Evolutionary conservation across 2,329 filamentous ascomycete species (phyloP).

Genomic region (Lojkania enalia): DNA sequence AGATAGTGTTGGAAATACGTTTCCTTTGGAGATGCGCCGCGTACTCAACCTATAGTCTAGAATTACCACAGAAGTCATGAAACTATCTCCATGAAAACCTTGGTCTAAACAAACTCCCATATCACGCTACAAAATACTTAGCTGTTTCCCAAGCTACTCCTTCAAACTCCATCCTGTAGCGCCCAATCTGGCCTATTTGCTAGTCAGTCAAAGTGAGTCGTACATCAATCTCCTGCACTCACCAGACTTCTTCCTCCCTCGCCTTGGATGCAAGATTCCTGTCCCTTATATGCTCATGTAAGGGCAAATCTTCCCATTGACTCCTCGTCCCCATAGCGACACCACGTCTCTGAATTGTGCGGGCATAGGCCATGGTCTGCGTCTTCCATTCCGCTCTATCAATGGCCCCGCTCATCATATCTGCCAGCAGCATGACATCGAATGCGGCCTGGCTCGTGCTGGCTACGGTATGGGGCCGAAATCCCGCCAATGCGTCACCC

Average conservation of each 20-base stretch:
- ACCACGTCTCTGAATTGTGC: slow-evolving; percentile 43
- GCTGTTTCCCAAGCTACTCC: too few species aligned
- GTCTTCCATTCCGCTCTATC: slow-evolving; percentile 41
- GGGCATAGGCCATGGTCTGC: slow-evolving; percentile 43
- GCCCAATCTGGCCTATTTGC: too few species aligned
- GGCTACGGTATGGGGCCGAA: slow-evolving; percentile 52
- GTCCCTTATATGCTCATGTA: slow-evolving; percentile 48
- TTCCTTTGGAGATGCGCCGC: too few species aligned
- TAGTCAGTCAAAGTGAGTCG: too few species aligned
- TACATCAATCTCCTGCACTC: too few species aligned
- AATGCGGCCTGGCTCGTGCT: slow-evolving; percentile 54
- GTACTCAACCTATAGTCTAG: too few species aligned
- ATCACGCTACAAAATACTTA: too few species aligned
- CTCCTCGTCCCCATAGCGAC: slow-evolving; percentile 47
- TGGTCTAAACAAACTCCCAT: too few species aligned
- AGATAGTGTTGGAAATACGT: too few species aligned
- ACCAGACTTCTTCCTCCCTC: slow-evolving; percentile 11
- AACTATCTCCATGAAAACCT: too few species aligned
- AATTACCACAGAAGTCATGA: too few species aligned
- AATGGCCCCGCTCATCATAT: slow-evolving; percentile 46
- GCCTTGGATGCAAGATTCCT: slow-evolving; percentile 18
- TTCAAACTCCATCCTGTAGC: too few species aligned
- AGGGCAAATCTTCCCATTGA: slow-evolving; percentile 42
- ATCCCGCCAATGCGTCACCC: slow-evolving; percentile 52
- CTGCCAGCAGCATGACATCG: slow-evolving; percentile 48